Evolutionary conservation across 2,329 filamentous ascomycete species (phyloP), one percentile per base, ranked within the genome.

Genomic region (Myriosclerotinia duriaeana): DNA sequence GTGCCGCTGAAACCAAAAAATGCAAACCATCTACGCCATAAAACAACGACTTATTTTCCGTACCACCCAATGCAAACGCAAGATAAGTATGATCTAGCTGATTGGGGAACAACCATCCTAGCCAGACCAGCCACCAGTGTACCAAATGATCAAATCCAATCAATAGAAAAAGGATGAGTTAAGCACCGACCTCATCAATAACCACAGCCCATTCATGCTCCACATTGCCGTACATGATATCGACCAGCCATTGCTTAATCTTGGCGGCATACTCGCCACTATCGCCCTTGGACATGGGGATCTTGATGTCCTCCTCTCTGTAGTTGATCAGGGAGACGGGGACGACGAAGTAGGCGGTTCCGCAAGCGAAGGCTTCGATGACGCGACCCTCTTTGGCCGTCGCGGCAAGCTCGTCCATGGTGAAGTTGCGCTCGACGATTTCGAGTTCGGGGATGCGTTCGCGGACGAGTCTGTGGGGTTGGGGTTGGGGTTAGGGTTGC

Each of bases 341-440:
- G 69, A 84, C 86, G 75, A 92, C 84, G 73, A 92, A 92, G 81
- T 82, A 92, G 66, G 93, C 93, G 69, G 93, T 97, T 22, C 94
- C 93, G 44, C 90, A 87, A 9, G 90, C 91, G 76, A 97, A 97
- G 1, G 91, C 85, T 80, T 97, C 93, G 12, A 97, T 77, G 53
- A 97, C 78, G 2, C 93, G 83, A 3, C 91, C 92, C 75, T 97
- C 91, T 53, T 84, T 79, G 36, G 86, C 80, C 1, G 93, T 92
- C 75, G 89, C 85, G 38, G 87, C 76, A 20, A 97, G 78, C 78
- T 97, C 93, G 40, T 84, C 80, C 76, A 97, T 96, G 30, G 87
- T 92, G 79, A 94, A 95, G 71, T 87, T 87, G 70, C 89, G 83
- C 86, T 97, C 93, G 0, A 94, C 88, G 50, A 96, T 83, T 72